Evolutionary conservation across 106 monocot genomes (phyloP).

Genomic region (Phalaenopsis aphrodite): DNA sequence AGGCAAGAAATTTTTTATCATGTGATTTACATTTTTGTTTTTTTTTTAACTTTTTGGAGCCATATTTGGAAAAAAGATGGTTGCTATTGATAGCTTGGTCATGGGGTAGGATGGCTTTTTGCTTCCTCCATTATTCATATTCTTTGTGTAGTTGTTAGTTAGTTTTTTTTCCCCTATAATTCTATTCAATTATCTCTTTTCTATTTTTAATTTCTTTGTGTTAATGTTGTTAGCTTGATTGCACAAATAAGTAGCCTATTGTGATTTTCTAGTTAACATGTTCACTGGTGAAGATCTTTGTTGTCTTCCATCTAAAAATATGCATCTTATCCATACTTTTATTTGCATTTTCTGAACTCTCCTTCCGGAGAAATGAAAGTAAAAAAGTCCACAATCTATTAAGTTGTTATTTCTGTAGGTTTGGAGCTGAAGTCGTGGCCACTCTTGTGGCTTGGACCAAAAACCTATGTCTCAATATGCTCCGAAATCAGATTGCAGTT

Average conservation of each 20-base stretch:
- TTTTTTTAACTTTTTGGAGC: background rate
- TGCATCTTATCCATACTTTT: constrained; percentile 1
- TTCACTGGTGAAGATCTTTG: background rate
- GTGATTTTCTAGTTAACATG: background rate
- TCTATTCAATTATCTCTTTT: background rate
- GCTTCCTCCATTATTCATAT: background rate
- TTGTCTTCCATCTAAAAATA: background rate
- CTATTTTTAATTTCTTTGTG: background rate
- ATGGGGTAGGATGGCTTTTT: background rate
- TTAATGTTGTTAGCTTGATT: background rate
- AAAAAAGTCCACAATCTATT: background rate
- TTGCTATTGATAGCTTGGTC: background rate
- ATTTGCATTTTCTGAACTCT: background rate
- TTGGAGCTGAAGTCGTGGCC: constrained; percentile 93
- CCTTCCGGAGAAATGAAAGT: background rate
- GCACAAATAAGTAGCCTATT: background rate
- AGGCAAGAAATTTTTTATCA: background rate
- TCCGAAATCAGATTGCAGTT: constrained; percentile 11
- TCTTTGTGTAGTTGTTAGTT: background rate
- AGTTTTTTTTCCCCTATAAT: background rate
- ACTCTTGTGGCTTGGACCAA: constrained; percentile 78
- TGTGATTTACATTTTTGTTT: background rate
- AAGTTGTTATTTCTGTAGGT: constrained; percentile 36
- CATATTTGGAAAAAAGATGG: background rate
- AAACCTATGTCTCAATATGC: constrained; percentile 46